These are phyloP conservation scores for Phytophthora fragariaefolia DNA, from an alignment of 352 stramenopile genomes.

Conservation along the genomic window DNA sequence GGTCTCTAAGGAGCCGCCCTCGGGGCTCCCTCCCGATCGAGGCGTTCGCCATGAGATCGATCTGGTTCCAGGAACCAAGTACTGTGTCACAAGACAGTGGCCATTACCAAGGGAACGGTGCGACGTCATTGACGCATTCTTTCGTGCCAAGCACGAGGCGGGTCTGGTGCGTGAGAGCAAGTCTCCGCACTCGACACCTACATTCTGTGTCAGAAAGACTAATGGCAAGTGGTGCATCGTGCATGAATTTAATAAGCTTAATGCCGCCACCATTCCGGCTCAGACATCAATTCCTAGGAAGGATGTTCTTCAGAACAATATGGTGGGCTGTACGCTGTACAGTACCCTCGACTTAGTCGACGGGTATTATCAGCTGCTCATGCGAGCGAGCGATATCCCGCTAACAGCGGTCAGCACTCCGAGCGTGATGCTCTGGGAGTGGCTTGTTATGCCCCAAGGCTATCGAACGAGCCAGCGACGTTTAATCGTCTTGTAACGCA, in stretches of 20 bases:
- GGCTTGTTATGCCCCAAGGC: constrained; percentile 37
- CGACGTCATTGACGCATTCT: constrained; percentile 18
- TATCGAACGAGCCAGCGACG: constrained; percentile 37
- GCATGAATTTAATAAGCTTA: no score
- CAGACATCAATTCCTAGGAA: no score
- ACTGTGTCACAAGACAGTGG: constrained; percentile 32
- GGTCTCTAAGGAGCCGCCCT: constrained; percentile 17
- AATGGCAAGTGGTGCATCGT: no score
- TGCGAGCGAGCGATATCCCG: constrained; percentile 17
- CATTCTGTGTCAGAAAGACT: no score
- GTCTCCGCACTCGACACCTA: no score
- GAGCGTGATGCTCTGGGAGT: neutral
- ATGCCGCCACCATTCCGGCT: no score
- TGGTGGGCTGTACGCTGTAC: no score
- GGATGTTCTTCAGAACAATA: no score
- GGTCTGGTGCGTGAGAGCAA: no score
- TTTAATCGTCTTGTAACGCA: constrained; percentile 45
- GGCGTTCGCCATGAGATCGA: constrained; percentile 35
- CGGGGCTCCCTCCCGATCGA: constrained; percentile 4
- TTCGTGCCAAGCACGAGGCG: no score
- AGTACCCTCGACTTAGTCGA: no score
- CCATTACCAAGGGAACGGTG: constrained; percentile 33
- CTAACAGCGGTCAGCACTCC: constrained; percentile 30
- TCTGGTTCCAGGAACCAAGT: constrained; percentile 18
- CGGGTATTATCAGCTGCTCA: no score